Evolutionary conservation across 257 asterid species (phyloP).

Genomic region (Anisodus acutangulus): DNA sequence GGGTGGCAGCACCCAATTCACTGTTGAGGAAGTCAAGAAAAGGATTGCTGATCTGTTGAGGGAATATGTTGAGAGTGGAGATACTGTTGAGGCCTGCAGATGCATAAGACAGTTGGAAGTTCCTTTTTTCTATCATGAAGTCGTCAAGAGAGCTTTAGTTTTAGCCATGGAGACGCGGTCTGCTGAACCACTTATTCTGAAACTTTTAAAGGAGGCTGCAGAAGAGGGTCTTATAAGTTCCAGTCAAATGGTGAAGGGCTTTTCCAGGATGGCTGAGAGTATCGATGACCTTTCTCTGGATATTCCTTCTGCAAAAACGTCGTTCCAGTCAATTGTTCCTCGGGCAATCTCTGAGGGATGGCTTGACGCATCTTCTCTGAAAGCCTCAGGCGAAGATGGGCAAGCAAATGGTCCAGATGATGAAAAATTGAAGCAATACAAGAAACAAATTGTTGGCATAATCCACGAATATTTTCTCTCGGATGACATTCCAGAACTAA

Average conservation of each 20-base stretch:
- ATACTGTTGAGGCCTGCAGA: slow-evolving; percentile 84
- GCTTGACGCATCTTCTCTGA: slow-evolving; percentile 74
- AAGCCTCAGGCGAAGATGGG: slow-evolving; percentile 55
- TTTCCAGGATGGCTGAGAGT: slow-evolving; percentile 79
- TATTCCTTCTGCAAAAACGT: slow-evolving; percentile 79
- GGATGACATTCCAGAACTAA: slow-evolving; percentile 92
- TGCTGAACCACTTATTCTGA: slow-evolving; percentile 66
- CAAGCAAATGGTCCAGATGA: slow-evolving; percentile 49
- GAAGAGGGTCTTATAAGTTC: slow-evolving; percentile 96
- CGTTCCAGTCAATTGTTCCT: slow-evolving; percentile 63
- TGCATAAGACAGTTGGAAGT: slow-evolving; percentile 93
- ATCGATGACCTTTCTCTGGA: slow-evolving; percentile 97
- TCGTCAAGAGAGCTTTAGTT: slow-evolving; percentile 86
- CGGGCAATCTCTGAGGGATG: slow-evolving; percentile 88
- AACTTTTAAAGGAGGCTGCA: slow-evolving; percentile 81
- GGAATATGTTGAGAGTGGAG: slow-evolving; percentile 90
- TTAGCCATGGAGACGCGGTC: slow-evolving; percentile 78
- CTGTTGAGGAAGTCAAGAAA: slow-evolving; percentile 92
- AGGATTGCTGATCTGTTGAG: slow-evolving; percentile 80
- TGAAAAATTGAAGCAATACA: slow-evolving; percentile 71
- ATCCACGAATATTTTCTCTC: slow-evolving; percentile 95
- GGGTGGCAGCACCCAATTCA: slow-evolving; percentile 97
- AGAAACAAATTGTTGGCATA: slow-evolving; percentile 73
- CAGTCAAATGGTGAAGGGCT: slow-evolving; percentile 93
- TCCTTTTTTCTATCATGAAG: slow-evolving; percentile 95